phyloP scores from a whole-genome alignment of 148 eudicot species.

The Persicaria tinctoria region DNA sequence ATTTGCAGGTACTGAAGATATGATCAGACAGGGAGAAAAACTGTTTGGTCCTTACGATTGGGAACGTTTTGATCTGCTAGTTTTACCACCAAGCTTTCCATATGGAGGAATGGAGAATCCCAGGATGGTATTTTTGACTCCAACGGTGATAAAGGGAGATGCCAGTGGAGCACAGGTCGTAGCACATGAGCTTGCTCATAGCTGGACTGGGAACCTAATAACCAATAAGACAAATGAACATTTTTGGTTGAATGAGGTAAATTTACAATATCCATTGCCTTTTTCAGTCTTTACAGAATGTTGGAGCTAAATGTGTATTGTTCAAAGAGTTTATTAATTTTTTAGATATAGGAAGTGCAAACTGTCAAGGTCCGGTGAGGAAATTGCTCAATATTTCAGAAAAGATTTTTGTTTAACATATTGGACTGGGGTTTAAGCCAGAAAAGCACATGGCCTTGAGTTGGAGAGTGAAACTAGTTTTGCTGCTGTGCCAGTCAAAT shows the following conservation, averaged over 20 bases:
- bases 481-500: background rate
- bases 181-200: conserved; percentile 98
- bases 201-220: conserved; percentile 98
- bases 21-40: conserved; percentile 88
- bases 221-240: conserved; percentile 95
- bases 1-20: conserved; percentile 88
- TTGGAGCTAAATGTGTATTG: background rate
- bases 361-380: background rate
- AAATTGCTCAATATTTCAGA: background rate
- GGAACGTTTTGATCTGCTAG: conserved; percentile 97
- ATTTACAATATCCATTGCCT: conserved; percentile 5
- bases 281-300: background rate
- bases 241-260: conserved; percentile 98
- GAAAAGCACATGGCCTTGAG: background rate
- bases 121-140: conserved; percentile 92
- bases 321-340: background rate
- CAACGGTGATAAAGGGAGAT: conserved; percentile 93
- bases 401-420: background rate
- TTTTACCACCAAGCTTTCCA: conserved; percentile 94
- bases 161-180: conserved; percentile 94
- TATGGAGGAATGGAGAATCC: conserved; percentile 99
- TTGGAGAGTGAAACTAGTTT: background rate
- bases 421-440: background rate
- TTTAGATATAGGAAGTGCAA: background rate
- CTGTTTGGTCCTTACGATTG: conserved; percentile 88